These are phyloP conservation scores for Thelonectria blattea DNA, from an alignment of 2,329 filamentous ascomycete species.

Conservation along the genomic window DNA sequence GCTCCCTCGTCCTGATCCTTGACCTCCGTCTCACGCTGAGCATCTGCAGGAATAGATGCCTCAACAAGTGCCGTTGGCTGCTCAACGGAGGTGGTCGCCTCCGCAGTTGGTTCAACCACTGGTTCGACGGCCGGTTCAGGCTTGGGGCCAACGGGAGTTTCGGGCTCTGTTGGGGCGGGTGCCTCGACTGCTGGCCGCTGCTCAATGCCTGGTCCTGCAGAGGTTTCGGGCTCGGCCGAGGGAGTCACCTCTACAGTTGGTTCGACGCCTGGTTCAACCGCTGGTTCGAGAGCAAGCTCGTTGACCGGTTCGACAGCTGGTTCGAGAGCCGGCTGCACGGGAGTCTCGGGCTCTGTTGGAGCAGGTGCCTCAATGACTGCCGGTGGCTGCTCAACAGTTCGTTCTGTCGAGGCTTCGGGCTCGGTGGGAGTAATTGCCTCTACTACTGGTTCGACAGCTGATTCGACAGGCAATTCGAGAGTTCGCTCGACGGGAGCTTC, in stretches of 20 bases:
- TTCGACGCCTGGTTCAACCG: not conserved
- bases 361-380: not conserved
- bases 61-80: not conserved
- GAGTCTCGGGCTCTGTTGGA: not conserved
- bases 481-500: not conserved
- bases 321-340: not conserved
- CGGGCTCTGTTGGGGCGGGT: not conserved
- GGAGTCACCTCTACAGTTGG: not conserved
- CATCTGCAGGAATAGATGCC: not conserved
- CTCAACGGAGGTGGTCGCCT: not conserved
- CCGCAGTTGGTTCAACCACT: not conserved
- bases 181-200: not conserved
- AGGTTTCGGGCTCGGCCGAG: too few species aligned
- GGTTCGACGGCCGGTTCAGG: not conserved
- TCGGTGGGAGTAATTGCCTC: too few species aligned
- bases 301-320: not conserved
- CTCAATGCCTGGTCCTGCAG: not conserved
- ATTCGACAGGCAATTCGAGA: not conserved
- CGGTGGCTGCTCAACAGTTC: not conserved
- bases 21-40: not conserved
- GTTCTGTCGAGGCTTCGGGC: too few species aligned
- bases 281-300: too few species aligned
- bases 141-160: not conserved
- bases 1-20: not conserved
- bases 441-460: not conserved